Evolutionary conservation across 352 stramenopile genomes (phyloP), one percentile per base, ranked within the genome.

Genomic region (Phytophthora pseudosyringae): DNA sequence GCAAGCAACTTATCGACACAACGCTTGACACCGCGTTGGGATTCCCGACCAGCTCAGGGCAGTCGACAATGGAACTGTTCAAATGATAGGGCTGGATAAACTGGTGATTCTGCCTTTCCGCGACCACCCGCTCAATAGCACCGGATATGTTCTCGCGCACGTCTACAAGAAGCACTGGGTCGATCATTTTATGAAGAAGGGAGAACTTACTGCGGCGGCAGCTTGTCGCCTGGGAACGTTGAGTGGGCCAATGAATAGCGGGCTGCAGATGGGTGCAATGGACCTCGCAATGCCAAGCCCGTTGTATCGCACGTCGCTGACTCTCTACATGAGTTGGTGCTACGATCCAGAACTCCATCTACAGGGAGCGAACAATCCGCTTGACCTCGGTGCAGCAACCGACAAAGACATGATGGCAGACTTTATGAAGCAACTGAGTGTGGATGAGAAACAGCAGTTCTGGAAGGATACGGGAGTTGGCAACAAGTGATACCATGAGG

Each of bases 311-410:
- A 44, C 53, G 10, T 61, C 59, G n/a, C 11, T 49, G 4, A 64
- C 54, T 1, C 26, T 76, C 3, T 61, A 61, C 44, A 50, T 73
- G 52, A 67, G 68, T 25, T 76, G 64, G 64, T 59, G 53, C 29
- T 73, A 69, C 45, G 65, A 73, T 25, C 39, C 46, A 31, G 25
- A 55, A 7, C 26, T 70, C 18, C 49, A 54, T 33, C 56, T 74
- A 25, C 41, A 64, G 16, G 16, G n/a, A n/a, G n/a, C n/a, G n/a
- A n/a, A n/a, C n/a, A n/a, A n/a, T n/a, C n/a, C n/a, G n/a, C n/a
- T n/a, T n/a, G n/a, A n/a, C n/a, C n/a, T n/a, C n/a, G n/a, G n/a
- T n/a, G n/a, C n/a, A n/a, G n/a, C n/a, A n/a, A n/a, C n/a, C n/a
- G n/a, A n/a, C n/a, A n/a, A n/a, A n/a, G n/a, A n/a, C n/a, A n/a